A percentile compares a stretch with the other conserved stretches of the same genome.
These are phyloP conservation scores for Globisporangium acanthophoron DNA, from an alignment of 352 stramenopile genomes.

Conservation along the genomic window DNA sequence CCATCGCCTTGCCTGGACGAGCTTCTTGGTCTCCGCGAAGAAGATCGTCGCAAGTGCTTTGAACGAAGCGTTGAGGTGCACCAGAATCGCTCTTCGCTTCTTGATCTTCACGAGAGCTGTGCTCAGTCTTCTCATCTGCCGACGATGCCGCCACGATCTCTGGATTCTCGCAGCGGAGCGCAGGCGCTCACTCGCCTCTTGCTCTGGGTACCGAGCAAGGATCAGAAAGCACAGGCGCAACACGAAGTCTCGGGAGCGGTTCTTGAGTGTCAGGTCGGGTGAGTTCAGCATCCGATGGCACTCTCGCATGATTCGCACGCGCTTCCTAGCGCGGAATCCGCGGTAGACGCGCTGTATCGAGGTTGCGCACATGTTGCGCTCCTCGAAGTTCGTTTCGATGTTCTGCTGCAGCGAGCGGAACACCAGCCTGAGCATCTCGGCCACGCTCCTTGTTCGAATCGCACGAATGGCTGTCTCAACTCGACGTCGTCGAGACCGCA, in stretches of 20 bases:
- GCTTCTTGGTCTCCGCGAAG: constrained; percentile 36
- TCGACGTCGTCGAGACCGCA: constrained; percentile 29
- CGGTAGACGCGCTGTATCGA: constrained; percentile 45
- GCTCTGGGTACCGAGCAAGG: constrained; percentile 26
- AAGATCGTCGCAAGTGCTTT: constrained; percentile 33
- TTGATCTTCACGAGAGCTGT: constrained; percentile 27
- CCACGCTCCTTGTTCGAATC: constrained; percentile 25
- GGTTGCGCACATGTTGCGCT: constrained; percentile 15
- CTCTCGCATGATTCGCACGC: constrained; percentile 22
- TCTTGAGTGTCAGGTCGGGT: constrained; percentile 26
- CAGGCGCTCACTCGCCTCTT: constrained; percentile 22
- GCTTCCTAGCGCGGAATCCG: constrained; percentile 33
- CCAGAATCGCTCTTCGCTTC: constrained; percentile 31
- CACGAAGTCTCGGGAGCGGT: constrained; percentile 30
- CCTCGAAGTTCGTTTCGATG: constrained; percentile 24
- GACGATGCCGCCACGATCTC: constrained; percentile 30
- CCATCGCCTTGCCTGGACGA: constrained; percentile 25
- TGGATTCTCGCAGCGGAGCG: constrained; percentile 20
- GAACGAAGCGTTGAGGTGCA: constrained; percentile 39
- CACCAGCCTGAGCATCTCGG: constrained; percentile 25
- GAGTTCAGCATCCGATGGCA: constrained; percentile 36
- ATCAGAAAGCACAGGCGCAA: constrained; percentile 52
- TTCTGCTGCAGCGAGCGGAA: constrained; percentile 28
- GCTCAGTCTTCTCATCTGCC: constrained; percentile 17
- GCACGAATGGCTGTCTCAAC: constrained; percentile 26